These are phyloP conservation scores for Mycosphaerella arachidis DNA, from an alignment of 2,329 filamentous ascomycete species.

Conservation along the genomic window DNA sequence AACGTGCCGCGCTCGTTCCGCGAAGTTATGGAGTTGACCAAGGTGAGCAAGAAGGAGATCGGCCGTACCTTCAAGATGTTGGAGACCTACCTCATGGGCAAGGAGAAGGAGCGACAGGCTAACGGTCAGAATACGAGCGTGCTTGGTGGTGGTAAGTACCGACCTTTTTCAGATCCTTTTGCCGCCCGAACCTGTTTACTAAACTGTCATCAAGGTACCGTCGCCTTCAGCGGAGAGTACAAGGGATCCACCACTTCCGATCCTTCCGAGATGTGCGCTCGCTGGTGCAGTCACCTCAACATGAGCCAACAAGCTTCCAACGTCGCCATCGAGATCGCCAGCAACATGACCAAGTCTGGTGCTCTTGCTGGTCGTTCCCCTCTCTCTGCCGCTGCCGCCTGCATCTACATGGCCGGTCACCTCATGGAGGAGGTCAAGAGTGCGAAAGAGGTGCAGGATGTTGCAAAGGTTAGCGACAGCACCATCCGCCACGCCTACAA, in stretches of 20 bases:
- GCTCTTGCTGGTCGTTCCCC: slow-evolving; percentile 89
- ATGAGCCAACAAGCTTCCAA: slow-evolving; percentile 72
- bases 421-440: slow-evolving; percentile 73
- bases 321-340: slow-evolving; percentile 72
- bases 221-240: slow-evolving; percentile 28
- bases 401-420: slow-evolving; percentile 92
- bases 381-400: slow-evolving; percentile 86
- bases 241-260: slow-evolving; percentile 29
- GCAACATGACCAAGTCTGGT: slow-evolving; percentile 70
- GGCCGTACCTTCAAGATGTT: slow-evolving; percentile 91
- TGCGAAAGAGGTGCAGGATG: slow-evolving; percentile 79
- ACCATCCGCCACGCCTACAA: slow-evolving; percentile 97
- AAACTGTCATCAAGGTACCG: slow-evolving; percentile 21
- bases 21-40: slow-evolving; percentile 89
- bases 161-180: slow-evolving; percentile 27
- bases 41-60: slow-evolving; percentile 95
- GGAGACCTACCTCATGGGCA: slow-evolving; percentile 78
- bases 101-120: slow-evolving; percentile 55
- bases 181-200: slow-evolving; percentile 2
- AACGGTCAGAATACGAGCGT: slow-evolving; percentile 23
- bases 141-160: slow-evolving; percentile 44
- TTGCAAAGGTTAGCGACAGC: slow-evolving; percentile 89
- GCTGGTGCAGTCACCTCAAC: slow-evolving; percentile 81
- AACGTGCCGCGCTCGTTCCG: slow-evolving; percentile 83
- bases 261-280: slow-evolving; percentile 62